Percentiles rank a stretch among this genome's conserved stretches.
These are phyloP conservation scores for Microstegium vimineum DNA, from an alignment of 176 grass and related monocot genomes.

Conservation along the genomic window DNA sequence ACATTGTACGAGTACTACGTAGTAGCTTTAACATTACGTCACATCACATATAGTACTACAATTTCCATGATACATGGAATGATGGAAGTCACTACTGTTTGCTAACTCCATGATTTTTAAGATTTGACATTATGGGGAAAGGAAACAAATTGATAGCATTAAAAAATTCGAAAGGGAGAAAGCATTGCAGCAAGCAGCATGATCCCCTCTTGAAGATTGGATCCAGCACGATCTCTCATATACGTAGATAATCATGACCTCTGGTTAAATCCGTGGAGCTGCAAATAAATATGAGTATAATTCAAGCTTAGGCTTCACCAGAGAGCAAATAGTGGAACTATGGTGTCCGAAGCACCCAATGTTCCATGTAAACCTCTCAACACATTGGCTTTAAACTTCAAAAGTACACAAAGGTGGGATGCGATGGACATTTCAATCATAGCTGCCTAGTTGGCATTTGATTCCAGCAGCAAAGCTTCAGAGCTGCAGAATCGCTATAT, in stretches of 20 bases:
- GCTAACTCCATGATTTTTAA: too few species aligned
- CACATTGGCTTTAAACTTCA: neutral
- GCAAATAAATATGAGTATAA: neutral
- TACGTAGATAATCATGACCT: neutral
- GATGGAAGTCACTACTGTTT: too few species aligned
- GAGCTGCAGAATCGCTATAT: slow-evolving; percentile 35
- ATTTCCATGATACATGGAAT: too few species aligned
- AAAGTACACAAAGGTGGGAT: neutral
- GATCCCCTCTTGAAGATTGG: neutral
- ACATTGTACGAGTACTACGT: too few species aligned
- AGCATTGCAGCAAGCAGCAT: neutral
- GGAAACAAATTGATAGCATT: too few species aligned
- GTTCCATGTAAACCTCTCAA: too few species aligned
- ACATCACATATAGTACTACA: too few species aligned
- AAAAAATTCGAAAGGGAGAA: too few species aligned
- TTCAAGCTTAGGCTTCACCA: neutral
- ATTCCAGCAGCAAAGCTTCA: slow-evolving; percentile 44
- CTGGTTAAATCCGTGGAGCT: neutral
- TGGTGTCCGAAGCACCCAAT: neutral
- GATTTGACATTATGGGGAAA: too few species aligned
- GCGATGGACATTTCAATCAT: slow-evolving; percentile 7
- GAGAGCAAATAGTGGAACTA: neutral
- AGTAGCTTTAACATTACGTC: too few species aligned
- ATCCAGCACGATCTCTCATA: neutral
- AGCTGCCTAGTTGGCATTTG: slow-evolving; percentile 12